These are phyloP conservation scores for Extremus antarcticus DNA, from an alignment of 495 filamentous ascomycete genomes.

Conservation along the genomic window DNA sequence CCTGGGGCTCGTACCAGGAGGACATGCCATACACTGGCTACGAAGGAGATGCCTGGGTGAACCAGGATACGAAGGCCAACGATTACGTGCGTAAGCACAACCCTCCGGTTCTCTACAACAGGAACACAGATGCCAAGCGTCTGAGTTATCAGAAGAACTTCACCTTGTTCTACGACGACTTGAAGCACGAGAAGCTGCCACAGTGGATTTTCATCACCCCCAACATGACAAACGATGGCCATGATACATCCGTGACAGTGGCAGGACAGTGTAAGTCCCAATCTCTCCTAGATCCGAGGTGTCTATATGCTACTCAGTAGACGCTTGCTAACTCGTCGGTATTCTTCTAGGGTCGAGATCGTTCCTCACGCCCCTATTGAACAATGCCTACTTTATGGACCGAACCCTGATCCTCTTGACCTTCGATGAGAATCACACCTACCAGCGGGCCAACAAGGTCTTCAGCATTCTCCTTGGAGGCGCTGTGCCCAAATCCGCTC, in stretches of 20 bases:
- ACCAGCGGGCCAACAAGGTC: conserved; percentile 30
- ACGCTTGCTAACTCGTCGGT: conserved; percentile 21
- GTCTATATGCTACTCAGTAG: conserved; percentile 23
- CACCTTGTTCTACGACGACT: conserved; percentile 23
- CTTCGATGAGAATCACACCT: conserved; percentile 35
- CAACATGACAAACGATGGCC: conserved; percentile 29
- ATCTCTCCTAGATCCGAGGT: too few species aligned
- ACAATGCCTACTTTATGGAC: conserved; percentile 33
- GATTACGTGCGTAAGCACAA: conserved; percentile 32
- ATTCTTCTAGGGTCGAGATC: conserved; percentile 14
- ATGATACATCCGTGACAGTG: conserved; percentile 27
- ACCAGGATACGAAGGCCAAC: conserved; percentile 31
- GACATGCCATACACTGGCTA: conserved; percentile 31
- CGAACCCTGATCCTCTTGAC: conserved; percentile 37
- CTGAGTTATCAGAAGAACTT: conserved; percentile 27
- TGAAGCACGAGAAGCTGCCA: conserved; percentile 20
- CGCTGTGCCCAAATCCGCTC: conserved; percentile 13
- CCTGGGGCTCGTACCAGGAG: conserved; percentile 29
- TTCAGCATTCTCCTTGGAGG: conserved; percentile 28
- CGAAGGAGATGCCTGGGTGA: conserved; percentile 23
- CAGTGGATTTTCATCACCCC: conserved; percentile 32
- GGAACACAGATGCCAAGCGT: conserved; percentile 19
- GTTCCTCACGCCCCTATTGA: conserved; percentile 30
- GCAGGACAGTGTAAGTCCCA: conserved; percentile 21
- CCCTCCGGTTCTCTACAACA: conserved; percentile 26